A percentile compares a stretch with the other conserved stretches of the same genome.
phyloP scores from a whole-genome alignment of 768 basidiomycete species.

The Suillus weaverae region DNA sequence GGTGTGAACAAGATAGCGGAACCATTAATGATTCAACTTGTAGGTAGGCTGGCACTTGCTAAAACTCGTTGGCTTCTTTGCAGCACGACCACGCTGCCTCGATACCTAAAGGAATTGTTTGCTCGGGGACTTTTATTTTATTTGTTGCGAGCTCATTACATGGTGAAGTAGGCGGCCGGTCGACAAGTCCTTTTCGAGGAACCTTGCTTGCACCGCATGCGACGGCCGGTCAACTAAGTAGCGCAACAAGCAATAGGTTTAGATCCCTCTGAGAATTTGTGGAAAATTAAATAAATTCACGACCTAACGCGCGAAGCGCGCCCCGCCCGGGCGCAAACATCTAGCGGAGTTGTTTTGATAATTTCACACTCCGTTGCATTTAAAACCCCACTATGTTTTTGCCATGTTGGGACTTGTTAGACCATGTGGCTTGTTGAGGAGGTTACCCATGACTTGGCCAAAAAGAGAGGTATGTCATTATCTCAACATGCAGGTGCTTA shows the following conservation, averaged over 20 bases:
- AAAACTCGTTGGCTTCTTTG: conserved; percentile 3
- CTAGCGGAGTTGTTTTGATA: not conserved
- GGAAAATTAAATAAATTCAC: not conserved
- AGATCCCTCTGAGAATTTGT: not conserved
- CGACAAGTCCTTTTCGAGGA: not conserved
- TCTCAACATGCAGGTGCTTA: not conserved
- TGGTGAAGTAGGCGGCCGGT: conserved; percentile 1
- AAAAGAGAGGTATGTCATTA: conserved; percentile 3
- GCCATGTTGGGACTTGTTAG: not conserved
- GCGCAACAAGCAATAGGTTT: not conserved
- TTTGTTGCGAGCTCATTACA: conserved; percentile 5
- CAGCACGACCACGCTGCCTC: not conserved
- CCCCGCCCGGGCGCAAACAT: not conserved
- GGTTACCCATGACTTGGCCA: not conserved
- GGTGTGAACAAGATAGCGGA: conserved; percentile 6
- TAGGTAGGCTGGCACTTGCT: not conserved
- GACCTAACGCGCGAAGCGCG: not conserved
- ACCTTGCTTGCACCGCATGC: not conserved
- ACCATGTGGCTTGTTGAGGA: not conserved
- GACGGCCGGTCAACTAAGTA: not conserved
- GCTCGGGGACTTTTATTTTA: not conserved
- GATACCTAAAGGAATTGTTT: not conserved
- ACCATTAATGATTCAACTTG: not conserved
- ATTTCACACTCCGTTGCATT: not conserved
- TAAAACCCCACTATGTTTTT: not conserved